Percentiles rank a stretch among this genome's conserved stretches.
phyloP scores from a whole-genome alignment of 192 early-diverging fungal genomes.

The Coemansia sp. region DNA sequence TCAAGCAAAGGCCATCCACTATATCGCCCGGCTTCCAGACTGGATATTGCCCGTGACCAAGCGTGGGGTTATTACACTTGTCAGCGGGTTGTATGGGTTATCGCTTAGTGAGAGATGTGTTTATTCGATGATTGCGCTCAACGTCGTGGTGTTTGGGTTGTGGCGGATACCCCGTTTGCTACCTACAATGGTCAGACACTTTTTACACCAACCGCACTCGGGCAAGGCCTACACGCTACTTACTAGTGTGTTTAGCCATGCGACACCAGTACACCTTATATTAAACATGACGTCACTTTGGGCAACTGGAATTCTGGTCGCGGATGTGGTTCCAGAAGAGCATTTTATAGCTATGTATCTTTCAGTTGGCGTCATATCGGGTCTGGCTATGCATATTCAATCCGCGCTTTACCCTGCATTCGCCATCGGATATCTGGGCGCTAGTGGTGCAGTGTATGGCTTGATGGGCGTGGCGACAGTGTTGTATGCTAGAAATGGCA shows the following conservation, averaged over 20 bases:
- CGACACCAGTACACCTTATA: constrained; percentile 66
- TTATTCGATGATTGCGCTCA: constrained; percentile 64
- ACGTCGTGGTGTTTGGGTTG: constrained; percentile 68
- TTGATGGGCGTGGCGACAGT: constrained; percentile 63
- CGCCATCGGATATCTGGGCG: constrained; percentile 72
- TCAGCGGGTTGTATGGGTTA: constrained; percentile 24
- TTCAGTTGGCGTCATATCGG: constrained; percentile 63
- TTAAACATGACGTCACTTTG: constrained; percentile 81
- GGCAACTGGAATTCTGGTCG: constrained; percentile 61
- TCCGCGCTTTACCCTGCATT: constrained; percentile 35
- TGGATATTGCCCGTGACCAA: constrained; percentile 41
- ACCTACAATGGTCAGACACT: constrained; percentile 76
- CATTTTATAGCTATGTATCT: constrained; percentile 82
- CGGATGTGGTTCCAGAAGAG: constrained; percentile 59
- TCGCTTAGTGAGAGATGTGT: constrained; percentile 25
- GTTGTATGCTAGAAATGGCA: constrained; percentile 59
- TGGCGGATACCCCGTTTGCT: constrained; percentile 72
- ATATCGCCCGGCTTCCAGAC: constrained; percentile 32
- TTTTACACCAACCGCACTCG: constrained; percentile 74
- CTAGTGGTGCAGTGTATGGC: constrained; percentile 78
- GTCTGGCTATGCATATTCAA: constrained; percentile 66
- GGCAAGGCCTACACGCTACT: constrained; percentile 72
- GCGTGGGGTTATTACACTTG: constrained; percentile 13
- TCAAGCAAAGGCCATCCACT: constrained; percentile 26
- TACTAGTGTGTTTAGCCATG: constrained; percentile 78